A percentile compares a stretch with the other conserved stretches of the same genome.
phyloP scores from a whole-genome alignment of 1,139 yeast species.

The Waltiozyma solani region DNA sequence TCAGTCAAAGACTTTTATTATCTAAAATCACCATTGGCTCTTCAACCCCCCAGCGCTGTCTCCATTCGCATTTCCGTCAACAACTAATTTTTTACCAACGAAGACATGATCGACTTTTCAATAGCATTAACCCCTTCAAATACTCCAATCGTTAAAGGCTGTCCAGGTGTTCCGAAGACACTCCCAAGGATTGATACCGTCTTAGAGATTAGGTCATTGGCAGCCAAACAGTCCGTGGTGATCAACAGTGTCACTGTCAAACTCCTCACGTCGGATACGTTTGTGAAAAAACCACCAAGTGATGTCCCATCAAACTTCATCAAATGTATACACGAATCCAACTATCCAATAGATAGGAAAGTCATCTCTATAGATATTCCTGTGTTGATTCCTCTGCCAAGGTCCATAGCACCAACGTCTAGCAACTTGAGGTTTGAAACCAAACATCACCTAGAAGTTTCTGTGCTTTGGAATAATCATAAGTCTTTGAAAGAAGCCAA shows the following conservation, averaged over 20 bases:
- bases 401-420: slow-evolving; percentile 37
- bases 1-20: too few relatives aligned
- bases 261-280: slow-evolving; percentile 25
- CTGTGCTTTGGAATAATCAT: slow-evolving; percentile 5
- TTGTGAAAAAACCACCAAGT: slow-evolving; percentile 29
- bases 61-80: too few relatives aligned
- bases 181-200: slow-evolving; percentile 33
- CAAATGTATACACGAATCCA: slow-evolving; percentile 27
- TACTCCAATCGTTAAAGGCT: slow-evolving; percentile 41
- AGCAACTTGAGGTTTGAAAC: slow-evolving; percentile 21
- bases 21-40: too few relatives aligned
- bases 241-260: slow-evolving; percentile 4
- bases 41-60: too few relatives aligned
- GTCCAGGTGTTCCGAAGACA: slow-evolving; percentile 56
- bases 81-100: too few relatives aligned
- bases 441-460: slow-evolving; percentile 9
- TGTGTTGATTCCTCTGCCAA: slow-evolving; percentile 46
- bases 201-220: slow-evolving; percentile 29
- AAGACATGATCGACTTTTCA: slow-evolving; percentile 4
- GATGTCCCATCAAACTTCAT: slow-evolving; percentile 22
- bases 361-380: slow-evolving; percentile 50
- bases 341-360: slow-evolving; percentile 25
- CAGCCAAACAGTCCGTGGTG: slow-evolving; percentile 29
- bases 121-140: slow-evolving; percentile 34
- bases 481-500: slow-evolving; percentile 8